Evolutionary conservation across 2,329 filamentous ascomycete genomes (phyloP).

Genomic region (Apiospora hydei): DNA sequence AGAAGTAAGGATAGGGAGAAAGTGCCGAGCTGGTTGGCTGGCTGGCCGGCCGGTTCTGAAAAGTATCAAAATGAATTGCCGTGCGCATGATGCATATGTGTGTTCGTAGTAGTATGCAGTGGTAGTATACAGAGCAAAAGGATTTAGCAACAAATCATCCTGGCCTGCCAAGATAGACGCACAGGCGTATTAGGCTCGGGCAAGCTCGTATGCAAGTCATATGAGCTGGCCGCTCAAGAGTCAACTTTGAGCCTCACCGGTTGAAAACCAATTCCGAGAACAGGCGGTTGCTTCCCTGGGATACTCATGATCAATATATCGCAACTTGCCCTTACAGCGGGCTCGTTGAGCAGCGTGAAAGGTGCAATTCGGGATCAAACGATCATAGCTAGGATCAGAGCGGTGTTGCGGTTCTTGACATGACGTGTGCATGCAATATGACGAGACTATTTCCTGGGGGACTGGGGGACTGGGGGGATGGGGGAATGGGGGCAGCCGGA

Average conservation of each 20-base stretch:
- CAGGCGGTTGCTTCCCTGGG: neutral
- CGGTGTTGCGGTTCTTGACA: neutral
- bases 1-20: neutral
- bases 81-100: slow-evolving; percentile 1
- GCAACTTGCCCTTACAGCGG: neutral
- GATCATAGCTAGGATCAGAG: neutral
- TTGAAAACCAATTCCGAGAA: neutral
- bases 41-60: neutral
- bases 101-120: neutral
- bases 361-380: neutral
- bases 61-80: neutral
- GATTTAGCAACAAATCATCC: neutral
- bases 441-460: slow-evolving; percentile 8
- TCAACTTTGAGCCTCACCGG: slow-evolving; percentile 20
- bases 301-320: neutral
- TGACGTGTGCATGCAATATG: slow-evolving; percentile 10
- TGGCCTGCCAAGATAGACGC: neutral
- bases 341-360: neutral
- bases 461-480: neutral
- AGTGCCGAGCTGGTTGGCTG: neutral
- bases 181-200: neutral
- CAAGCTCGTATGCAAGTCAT: slow-evolving; percentile 16
- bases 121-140: neutral
- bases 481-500: neutral
- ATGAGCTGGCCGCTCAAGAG: slow-evolving; percentile 18